Base-by-base conservation (phyloP, 169 alveolate genomes). In the Plasmodium fragile region DNA sequence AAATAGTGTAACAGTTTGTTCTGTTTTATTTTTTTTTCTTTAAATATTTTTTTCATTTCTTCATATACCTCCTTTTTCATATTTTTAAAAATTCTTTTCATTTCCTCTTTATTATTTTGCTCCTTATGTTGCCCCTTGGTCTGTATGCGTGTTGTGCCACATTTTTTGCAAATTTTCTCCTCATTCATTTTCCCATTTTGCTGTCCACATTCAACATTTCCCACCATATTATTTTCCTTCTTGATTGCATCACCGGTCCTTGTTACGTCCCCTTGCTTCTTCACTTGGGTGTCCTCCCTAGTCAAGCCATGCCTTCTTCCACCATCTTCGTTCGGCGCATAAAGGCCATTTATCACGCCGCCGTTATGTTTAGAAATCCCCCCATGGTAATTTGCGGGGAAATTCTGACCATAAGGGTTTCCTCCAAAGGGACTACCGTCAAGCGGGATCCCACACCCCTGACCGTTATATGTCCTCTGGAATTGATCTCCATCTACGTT, bases 1-100 rank as follows among this genome's bases (percentile, higher is more conserved):
- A 91, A 91, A 91, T 91, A 91, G 72, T 81, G 91, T 59, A 91
- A 41, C 53, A 91, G 75, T 91, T 80, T 91, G 36, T 80, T 81
- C 36, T 59, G 79, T 55, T 81, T 91, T 77, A 78, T 49, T 81
- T 73, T 81, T 45, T 91, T 91, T 16, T 81, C 72, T 18, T 70
- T 25, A 71, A 91, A 91, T 25, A 91, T 70, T 81, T 91, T 81
- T 91, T 91, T 81, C 83, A 91, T 65, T 70, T 91, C 92, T 39
- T 91, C 80, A 53, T 91, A 91, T 82, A 91, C 53, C 22, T 71
- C 78, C 18, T 81, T 91, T 80, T 91, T 80, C 30, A 91, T 30
- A 18, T 81, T 39, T 80, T 69, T 79, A 65, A 80, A 91, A 22
- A 91, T 69, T 70, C 36, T 22, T 32, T 71, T 91, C 18, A 81